These are phyloP conservation scores for Chionographis japonica DNA, from an alignment of 106 monocot species.

Conservation along the genomic window DNA sequence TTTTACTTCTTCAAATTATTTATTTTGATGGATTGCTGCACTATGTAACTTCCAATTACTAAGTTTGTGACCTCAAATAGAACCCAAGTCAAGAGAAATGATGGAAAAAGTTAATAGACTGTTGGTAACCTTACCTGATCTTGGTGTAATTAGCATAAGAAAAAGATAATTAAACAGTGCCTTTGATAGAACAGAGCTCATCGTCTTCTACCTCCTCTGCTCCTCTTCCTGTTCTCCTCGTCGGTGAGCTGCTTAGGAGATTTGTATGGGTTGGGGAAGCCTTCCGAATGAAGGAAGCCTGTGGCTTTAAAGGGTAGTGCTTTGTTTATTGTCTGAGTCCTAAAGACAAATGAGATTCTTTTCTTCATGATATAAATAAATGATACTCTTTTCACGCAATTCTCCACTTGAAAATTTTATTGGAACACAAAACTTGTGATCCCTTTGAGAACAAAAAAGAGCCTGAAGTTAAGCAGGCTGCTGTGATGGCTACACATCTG, in stretches of 20 bases:
- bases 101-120: not conserved
- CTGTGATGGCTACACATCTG: too few species aligned
- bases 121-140: slow-evolving; percentile 3
- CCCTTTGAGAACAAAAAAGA: too few species aligned
- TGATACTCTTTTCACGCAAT: too few species aligned
- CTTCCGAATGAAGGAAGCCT: not conserved
- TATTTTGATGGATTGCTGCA: too few species aligned
- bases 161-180: not conserved
- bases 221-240: not conserved
- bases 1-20: too few species aligned
- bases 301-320: too few species aligned
- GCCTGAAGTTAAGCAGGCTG: too few species aligned
- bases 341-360: too few species aligned
- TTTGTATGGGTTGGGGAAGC: not conserved
- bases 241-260: not conserved
- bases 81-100: not conserved
- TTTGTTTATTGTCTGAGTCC: too few species aligned
- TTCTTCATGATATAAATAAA: too few species aligned
- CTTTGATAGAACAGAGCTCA: not conserved
- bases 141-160: not conserved
- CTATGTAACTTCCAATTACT: not conserved
- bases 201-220: not conserved
- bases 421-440: too few species aligned
- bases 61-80: not conserved
- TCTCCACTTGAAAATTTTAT: too few species aligned